Conservation (phyloP, 2,329 filamentous ascomycete species). For the Akanthomyces dipterigenus region DNA sequence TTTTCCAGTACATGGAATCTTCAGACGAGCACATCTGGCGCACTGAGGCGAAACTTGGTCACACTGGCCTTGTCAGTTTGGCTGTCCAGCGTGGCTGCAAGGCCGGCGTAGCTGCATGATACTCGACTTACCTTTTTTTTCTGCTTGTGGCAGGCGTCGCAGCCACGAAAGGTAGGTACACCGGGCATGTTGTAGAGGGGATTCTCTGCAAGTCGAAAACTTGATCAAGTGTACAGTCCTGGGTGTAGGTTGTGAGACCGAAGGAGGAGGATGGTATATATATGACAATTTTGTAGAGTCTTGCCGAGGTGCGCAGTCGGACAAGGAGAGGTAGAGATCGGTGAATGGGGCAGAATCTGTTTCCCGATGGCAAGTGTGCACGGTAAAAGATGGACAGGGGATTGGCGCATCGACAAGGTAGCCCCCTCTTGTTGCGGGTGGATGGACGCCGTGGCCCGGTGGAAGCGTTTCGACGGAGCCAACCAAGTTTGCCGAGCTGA, state of each 20-base stretch:
- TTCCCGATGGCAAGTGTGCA: background rate
- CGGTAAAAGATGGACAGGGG: background rate
- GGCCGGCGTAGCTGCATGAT: background rate
- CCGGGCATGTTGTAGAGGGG: constrained; percentile 35
- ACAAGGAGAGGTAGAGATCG: background rate
- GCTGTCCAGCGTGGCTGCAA: background rate
- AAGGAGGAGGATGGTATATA: background rate
- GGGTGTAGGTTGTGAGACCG: background rate
- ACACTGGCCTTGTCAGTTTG: constrained; percentile 29
- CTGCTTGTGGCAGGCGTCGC: constrained; percentile 43
- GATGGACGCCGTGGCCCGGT: background rate
- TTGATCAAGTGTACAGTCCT: background rate
- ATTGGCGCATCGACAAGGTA: background rate
- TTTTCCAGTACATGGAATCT: constrained; percentile 37
- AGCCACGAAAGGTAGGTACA: constrained; percentile 43
- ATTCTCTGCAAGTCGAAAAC: background rate
- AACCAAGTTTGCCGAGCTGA: constrained; percentile 14
- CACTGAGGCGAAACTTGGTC: constrained; percentile 38
- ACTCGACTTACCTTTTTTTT: constrained; percentile 42
- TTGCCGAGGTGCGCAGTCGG: background rate
- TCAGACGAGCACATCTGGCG: constrained; percentile 37
- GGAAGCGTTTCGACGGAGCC: constrained; percentile 12
- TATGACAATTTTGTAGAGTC: background rate
- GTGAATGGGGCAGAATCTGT: background rate
- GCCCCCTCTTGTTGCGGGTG: constrained; percentile 9